phyloP scores from a whole-genome alignment of 2,329 filamentous ascomycete species.

The Fusarium nanum region DNA sequence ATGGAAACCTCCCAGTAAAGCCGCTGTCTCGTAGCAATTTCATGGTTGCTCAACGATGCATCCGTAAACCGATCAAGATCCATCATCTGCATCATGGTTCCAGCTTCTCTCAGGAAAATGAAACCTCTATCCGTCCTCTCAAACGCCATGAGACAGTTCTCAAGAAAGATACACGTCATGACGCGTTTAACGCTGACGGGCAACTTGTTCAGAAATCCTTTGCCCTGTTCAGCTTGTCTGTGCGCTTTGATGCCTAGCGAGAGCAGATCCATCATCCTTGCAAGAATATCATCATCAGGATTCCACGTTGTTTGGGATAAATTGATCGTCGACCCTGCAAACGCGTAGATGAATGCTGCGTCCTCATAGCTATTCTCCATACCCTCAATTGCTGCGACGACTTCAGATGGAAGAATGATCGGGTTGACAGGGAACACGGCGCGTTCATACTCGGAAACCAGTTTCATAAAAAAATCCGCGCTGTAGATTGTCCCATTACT shows the following conservation, averaged over 20 bases:
- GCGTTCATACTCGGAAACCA: slow-evolving; percentile 51
- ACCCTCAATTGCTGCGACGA: slow-evolving; percentile 47
- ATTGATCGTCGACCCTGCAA: slow-evolving; percentile 53
- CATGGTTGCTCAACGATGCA: slow-evolving; percentile 22
- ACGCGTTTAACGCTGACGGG: slow-evolving; percentile 57
- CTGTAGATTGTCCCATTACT: slow-evolving; percentile 37
- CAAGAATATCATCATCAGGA: slow-evolving; percentile 46
- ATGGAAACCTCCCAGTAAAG: slow-evolving; percentile 68
- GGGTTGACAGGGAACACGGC: slow-evolving; percentile 55
- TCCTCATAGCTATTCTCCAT: slow-evolving; percentile 52
- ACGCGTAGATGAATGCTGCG: slow-evolving; percentile 52
- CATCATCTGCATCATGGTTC: slow-evolving; percentile 49
- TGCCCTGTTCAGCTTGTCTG: slow-evolving; percentile 41
- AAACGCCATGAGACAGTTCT: slow-evolving; percentile 64
- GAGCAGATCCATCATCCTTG: slow-evolving; percentile 48
- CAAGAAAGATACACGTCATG: slow-evolving; percentile 63
- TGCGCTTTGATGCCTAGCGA: slow-evolving; percentile 46
- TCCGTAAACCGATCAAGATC: slow-evolving; percentile 29
- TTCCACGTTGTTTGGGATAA: slow-evolving; percentile 49
- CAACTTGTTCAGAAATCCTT: slow-evolving; percentile 51
- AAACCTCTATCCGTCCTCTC: slow-evolving; percentile 61
- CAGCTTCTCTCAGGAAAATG: slow-evolving; percentile 62
- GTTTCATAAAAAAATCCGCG: slow-evolving; percentile 49
- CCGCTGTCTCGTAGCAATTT: slow-evolving; percentile 51
- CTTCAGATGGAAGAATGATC: slow-evolving; percentile 49